Conservation (phyloP, 148 eudicot species). For the Agrostemma githago region DNA sequence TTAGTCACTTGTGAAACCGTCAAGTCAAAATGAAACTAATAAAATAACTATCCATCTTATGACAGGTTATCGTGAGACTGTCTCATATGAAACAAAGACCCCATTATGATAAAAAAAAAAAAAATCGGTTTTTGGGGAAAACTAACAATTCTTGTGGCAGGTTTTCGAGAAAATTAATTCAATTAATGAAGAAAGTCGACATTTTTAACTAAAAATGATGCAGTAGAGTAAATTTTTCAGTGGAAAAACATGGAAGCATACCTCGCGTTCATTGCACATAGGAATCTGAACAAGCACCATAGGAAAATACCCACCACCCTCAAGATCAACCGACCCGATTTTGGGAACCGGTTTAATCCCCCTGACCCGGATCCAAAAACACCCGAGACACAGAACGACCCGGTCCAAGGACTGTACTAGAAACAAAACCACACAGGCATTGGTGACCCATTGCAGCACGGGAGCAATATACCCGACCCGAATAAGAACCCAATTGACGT, state of each 20-base stretch:
- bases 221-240: no score
- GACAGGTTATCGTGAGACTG: not conserved
- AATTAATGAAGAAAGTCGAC: no score
- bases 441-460: slow-evolving; percentile 64
- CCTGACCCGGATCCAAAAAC: slow-evolving; percentile 66
- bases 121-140: no score
- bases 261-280: slow-evolving; percentile 97
- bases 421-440: slow-evolving; percentile 65
- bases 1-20: no score
- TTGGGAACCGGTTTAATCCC: slow-evolving; percentile 63
- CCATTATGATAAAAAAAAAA: no score
- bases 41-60: not conserved
- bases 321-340: slow-evolving; percentile 41
- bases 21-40: not conserved
- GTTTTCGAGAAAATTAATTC: no score
- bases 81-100: not conserved
- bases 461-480: slow-evolving; percentile 84
- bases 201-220: no score
- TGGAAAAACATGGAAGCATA: slow-evolving; percentile 15
- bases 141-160: no score
- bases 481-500: slow-evolving; percentile 60
- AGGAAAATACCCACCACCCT: slow-evolving; percentile 81
- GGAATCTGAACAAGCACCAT: slow-evolving; percentile 99
- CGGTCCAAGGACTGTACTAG: slow-evolving; percentile 86
- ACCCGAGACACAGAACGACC: slow-evolving; percentile 67